Base-by-base conservation (phyloP, 2,329 filamentous ascomycete genomes). In the Orbilia javanica region DNA sequence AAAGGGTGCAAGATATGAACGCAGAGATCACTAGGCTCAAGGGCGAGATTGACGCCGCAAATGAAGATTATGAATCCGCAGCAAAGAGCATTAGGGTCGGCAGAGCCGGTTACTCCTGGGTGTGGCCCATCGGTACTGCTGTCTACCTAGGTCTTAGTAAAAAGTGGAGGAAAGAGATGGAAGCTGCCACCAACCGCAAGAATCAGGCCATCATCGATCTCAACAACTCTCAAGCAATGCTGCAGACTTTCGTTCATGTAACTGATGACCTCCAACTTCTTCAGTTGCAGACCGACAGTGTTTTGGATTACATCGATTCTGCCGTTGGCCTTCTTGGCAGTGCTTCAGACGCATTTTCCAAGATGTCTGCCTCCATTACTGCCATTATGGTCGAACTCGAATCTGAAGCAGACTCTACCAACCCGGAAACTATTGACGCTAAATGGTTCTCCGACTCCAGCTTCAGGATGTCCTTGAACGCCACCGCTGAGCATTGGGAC, bases 401-500 rank as follows among this genome's bases (percentile, higher is more conserved):
- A 44, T 71, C 73, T 22, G 73, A 77, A n/a, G 57, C 66, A 11
- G 60, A 77, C 42, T 60, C 60, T 8, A 67, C 73, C 29, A 71
- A 77, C 27, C 73, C 73, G 36, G 57, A 55, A 15, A 71, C 66
- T n/a, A 71, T 77, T 25, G 44, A 69, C 18, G 66, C 73, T 8
- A 77, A 71, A 36, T 77, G 73, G 73, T 77, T 77, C 31, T 77
- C 73, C 18, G 73, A 77, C 27, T 18, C 36, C n/a, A 71, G 60
- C 53, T 77, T 77, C 62, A 71, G 66, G 48, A 71, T 71, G 67
- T 77, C 73, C 3, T 60, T 77, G 13, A 67, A 66, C 20, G 66
- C 73, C 13, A 57, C 66, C 18, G 66, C 73, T 7, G 73, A 71
- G 46, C 60, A 77, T 27, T 77, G 73, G 73, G 66, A 62, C 3